Percentiles rank a stretch among this genome's conserved stretches.
Conservation (phyloP, 2,329 filamentous ascomycete species). For the Aspergillus pseudonomiae region DNA sequence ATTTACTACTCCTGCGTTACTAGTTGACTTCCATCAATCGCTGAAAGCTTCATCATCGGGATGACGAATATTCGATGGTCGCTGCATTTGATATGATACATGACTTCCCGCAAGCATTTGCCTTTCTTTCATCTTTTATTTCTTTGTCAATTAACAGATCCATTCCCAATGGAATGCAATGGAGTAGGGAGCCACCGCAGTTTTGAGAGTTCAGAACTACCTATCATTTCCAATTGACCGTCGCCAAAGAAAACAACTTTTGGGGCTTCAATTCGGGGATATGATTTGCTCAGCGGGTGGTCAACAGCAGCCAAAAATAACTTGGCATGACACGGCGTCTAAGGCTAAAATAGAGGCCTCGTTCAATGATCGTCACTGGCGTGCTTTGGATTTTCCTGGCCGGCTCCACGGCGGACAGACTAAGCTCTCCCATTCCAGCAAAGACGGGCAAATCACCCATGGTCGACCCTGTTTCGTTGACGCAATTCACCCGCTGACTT, state of each 20-base stretch:
- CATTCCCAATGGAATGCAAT: neutral
- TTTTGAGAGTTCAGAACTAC: neutral
- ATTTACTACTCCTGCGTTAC: neutral
- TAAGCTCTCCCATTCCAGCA: slow-evolving; percentile 5
- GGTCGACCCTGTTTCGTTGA: slow-evolving; percentile 22
- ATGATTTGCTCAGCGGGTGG: neutral
- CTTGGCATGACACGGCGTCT: neutral
- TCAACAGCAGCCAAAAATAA: neutral
- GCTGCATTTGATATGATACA: neutral
- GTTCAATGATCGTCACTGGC: slow-evolving; percentile 10
- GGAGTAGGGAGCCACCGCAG: neutral
- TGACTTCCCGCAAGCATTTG: neutral
- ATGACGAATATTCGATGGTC: neutral
- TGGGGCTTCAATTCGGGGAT: neutral
- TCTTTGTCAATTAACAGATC: neutral
- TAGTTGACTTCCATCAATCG: neutral
- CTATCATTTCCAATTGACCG: neutral
- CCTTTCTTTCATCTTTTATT: neutral
- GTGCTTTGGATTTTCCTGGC: slow-evolving; percentile 5
- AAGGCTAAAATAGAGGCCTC: neutral
- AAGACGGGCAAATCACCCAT: slow-evolving; percentile 6
- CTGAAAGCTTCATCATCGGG: neutral
- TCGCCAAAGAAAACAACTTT: neutral
- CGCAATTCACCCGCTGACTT: slow-evolving; percentile 17
- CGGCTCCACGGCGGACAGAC: slow-evolving; percentile 3